Evolutionary conservation across 192 early-diverging fungal genomes (phyloP), one percentile per base, ranked within the genome.

Genomic region (Fimicolochytrium jonesii): DNA sequence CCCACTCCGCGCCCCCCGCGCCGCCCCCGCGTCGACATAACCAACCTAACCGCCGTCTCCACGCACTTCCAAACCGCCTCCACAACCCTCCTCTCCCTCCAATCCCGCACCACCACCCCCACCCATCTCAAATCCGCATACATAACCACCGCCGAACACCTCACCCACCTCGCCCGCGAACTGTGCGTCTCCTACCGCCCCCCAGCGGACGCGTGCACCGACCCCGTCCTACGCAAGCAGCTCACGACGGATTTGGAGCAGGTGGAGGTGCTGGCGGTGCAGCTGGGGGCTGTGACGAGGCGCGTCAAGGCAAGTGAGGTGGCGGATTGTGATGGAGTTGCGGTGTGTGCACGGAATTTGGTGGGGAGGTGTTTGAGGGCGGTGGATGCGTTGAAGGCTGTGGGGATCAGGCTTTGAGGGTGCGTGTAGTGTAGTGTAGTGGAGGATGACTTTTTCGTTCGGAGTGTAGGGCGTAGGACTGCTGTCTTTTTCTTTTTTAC

Each of bases 311-410:
- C 35, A 11, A 31, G 26, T 20, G 68, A 69, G 20, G 28, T 22
- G 34, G 37, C 30, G 15, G 68, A 69, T 49, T 22, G 68, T 32
- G 68, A 69, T 34, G 30, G 10, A 26, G 68, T 57, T 33, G 68
- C 36, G 15, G 44, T 39, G n/a, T 56, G 68, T 22, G 68, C 68
- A 13, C 2, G 54, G 20, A 69, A 69, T 44, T 7, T 68, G 15
- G 18, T 65, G 22, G 43, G 41, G 11, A 48, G 28, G 34, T 30
- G 59, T 26, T 18, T 52, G 30, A 48, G 31, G 39, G 68, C 68
- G n/a, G 44, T 69, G 34, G 36, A 56, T 18, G 61, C 68, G 15
- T 59, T 69, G 42, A 36, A 66, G 30, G 68, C 68, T 0, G 61
- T 52, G 13, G 37, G 48, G 53, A 56, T 69, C 17, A 55, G n/a